Conservation (phyloP, 768 basidiomycete species). For the Podaxis rugospora region DNA sequence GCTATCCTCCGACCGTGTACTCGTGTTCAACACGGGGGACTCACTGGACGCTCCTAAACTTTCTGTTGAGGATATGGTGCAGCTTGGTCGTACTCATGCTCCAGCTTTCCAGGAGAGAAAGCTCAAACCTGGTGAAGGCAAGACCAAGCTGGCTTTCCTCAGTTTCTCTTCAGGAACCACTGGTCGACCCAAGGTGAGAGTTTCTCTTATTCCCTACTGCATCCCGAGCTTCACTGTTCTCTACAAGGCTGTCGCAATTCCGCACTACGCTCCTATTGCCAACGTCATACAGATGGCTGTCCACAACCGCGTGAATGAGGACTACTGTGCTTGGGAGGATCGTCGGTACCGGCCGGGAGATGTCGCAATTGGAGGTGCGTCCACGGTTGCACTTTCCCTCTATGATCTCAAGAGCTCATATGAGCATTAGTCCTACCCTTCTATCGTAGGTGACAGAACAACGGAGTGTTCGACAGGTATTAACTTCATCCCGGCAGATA, state of each 20-base stretch:
- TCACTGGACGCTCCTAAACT: conserved; percentile 14
- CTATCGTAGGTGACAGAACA: conserved; percentile 42
- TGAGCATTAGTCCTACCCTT: conserved; percentile 47
- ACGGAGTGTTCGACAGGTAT: neutral
- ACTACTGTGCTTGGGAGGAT: conserved; percentile 39
- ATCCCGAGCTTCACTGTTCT: neutral
- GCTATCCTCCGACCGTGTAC: conserved; percentile 36
- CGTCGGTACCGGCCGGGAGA: conserved; percentile 58
- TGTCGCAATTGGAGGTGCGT: conserved; percentile 51
- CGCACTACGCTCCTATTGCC: conserved; percentile 54
- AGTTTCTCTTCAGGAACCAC: conserved; percentile 75
- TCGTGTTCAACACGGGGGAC: conserved; percentile 34
- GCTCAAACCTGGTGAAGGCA: conserved; percentile 56
- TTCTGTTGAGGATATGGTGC: conserved; percentile 44
- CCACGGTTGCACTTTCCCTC: neutral
- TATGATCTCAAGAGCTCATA: neutral
- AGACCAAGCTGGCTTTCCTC: conserved; percentile 64
- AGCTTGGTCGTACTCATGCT: conserved; percentile 38
- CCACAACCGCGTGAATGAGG: conserved; percentile 45
- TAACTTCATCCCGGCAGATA: conserved; percentile 33
- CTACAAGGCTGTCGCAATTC: conserved; percentile 52
- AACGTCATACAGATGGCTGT: conserved; percentile 59
- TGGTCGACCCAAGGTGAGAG: conserved; percentile 60
- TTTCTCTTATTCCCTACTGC: neutral
- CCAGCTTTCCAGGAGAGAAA: conserved; percentile 43